These are phyloP conservation scores for Jackrogersella multiformis DNA, from an alignment of 495 filamentous ascomycete genomes.

Conservation along the genomic window DNA sequence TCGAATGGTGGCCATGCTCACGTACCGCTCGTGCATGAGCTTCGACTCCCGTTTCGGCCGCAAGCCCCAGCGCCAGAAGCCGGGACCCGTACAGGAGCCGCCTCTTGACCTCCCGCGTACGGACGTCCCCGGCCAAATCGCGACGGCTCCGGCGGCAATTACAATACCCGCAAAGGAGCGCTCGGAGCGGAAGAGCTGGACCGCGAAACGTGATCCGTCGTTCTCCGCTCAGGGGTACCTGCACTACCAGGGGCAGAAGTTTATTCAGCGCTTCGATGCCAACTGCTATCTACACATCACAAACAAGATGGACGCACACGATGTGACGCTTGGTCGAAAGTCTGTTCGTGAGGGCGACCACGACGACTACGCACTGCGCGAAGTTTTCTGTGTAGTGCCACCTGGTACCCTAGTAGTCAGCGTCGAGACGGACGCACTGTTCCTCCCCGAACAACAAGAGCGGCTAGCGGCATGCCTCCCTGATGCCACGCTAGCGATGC, in stretches of 20 bases:
- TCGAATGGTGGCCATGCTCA: conserved; percentile 55
- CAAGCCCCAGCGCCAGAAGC: conserved; percentile 40
- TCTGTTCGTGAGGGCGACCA: background rate
- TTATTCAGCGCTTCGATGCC: conserved; percentile 50
- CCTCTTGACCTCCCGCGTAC: conserved; percentile 36
- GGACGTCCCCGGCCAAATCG: conserved; percentile 14
- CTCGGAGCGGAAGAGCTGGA: conserved; percentile 32
- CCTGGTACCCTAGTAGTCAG: conserved; percentile 47
- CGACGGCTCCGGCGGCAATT: background rate
- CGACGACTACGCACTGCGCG: conserved; percentile 24
- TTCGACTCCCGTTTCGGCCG: conserved; percentile 50
- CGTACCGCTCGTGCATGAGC: conserved; percentile 49
- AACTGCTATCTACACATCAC: conserved; percentile 53
- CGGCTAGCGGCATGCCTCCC: conserved; percentile 44
- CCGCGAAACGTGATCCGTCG: conserved; percentile 30
- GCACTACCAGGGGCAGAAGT: conserved; percentile 53
- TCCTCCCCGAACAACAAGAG: conserved; percentile 47
- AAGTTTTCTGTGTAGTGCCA: conserved; percentile 36
- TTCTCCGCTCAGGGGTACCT: conserved; percentile 52
- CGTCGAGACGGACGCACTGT: conserved; percentile 50
- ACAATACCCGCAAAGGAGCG: conserved; percentile 3
- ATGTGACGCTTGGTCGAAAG: conserved; percentile 43
- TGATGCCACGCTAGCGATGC: conserved; percentile 41
- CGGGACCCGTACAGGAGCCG: conserved; percentile 25
- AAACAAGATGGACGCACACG: conserved; percentile 53